A percentile compares a stretch with the other conserved stretches of the same genome.
phyloP scores from a whole-genome alignment of 495 filamentous ascomycete species.

The Parathielavia appendiculata region DNA sequence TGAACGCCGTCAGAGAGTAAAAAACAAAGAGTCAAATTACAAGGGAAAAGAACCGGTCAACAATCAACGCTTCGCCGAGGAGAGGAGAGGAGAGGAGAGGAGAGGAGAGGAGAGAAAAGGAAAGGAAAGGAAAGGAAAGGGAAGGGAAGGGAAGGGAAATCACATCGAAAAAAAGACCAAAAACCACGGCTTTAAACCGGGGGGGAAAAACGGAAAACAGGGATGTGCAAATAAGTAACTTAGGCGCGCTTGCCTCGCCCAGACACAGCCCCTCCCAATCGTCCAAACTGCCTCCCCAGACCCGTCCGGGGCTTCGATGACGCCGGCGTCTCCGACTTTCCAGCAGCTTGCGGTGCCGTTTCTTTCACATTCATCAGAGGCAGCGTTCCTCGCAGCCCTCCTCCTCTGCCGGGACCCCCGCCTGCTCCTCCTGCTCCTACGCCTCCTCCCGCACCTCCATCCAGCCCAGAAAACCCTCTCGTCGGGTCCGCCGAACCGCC shows the following conservation, averaged over 20 bases:
- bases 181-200: not conserved
- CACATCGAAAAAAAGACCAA: slow-evolving; percentile 9
- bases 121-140: too few relatives aligned
- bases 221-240: not conserved
- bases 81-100: too few relatives aligned
- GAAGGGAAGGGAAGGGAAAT: too few relatives aligned
- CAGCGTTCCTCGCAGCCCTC: not conserved
- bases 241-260: slow-evolving; percentile 48
- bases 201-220: slow-evolving; percentile 1
- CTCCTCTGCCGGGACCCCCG: not conserved
- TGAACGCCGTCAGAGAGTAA: slow-evolving; percentile 12
- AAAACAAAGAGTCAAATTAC: not conserved
- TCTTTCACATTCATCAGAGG: not conserved
- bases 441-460: slow-evolving; percentile 35
- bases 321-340: slow-evolving; percentile 28
- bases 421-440: slow-evolving; percentile 34
- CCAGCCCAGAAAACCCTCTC: slow-evolving; percentile 5
- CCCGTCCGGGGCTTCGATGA: slow-evolving; percentile 56
- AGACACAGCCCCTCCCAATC: slow-evolving; percentile 61
- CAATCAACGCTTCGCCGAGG: not conserved
- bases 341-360: slow-evolving; percentile 17
- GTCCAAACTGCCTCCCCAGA: slow-evolving; percentile 62
- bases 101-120: too few relatives aligned
- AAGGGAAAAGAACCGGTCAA: not conserved
- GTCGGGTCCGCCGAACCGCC: slow-evolving; percentile 41